phyloP scores from a whole-genome alignment of 371 early-diverging fungal species.

The Zancudomyces culisetae region DNA sequence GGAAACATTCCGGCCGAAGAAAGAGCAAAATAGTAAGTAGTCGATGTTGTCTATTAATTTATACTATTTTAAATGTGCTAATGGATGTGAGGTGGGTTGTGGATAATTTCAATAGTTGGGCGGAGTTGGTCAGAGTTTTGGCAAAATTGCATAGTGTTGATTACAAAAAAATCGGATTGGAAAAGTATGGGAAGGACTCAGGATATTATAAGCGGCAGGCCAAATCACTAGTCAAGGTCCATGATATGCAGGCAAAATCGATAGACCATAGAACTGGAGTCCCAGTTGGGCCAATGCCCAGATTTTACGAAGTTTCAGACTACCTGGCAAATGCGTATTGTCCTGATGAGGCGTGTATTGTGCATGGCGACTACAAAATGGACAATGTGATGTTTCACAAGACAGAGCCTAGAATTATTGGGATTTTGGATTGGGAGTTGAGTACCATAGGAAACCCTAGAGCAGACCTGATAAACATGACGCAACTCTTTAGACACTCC shows the following conservation, averaged over 20 bases:
- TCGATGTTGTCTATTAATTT: too few species aligned
- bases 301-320: slow-evolving; percentile 40
- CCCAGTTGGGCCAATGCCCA: slow-evolving; percentile 42
- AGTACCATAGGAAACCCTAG: slow-evolving; percentile 87
- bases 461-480: slow-evolving; percentile 70
- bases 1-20: slow-evolving; percentile 32
- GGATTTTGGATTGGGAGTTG: slow-evolving; percentile 90
- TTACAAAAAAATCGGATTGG: slow-evolving; percentile 42
- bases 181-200: slow-evolving; percentile 35
- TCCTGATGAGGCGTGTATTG: slow-evolving; percentile 51
- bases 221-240: slow-evolving; percentile 41
- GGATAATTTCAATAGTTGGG: too few species aligned
- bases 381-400: slow-evolving; percentile 65
- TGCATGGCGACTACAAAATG: slow-evolving; percentile 85
- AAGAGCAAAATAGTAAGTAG: slow-evolving; percentile 23
- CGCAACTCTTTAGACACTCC: slow-evolving; percentile 48
- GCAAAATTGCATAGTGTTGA: slow-evolving; percentile 63
- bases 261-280: slow-evolving; percentile 29
- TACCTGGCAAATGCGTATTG: slow-evolving; percentile 47
- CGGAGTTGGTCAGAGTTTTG: slow-evolving; percentile 43
- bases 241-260: slow-evolving; percentile 43
- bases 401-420: slow-evolving; percentile 56
- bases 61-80: too few species aligned
- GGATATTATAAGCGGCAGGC: slow-evolving; percentile 74
- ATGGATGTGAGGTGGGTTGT: too few species aligned